Conservation (phyloP, 1,284 basidiomycete species). For the Cystobasidium slooffiae region DNA sequence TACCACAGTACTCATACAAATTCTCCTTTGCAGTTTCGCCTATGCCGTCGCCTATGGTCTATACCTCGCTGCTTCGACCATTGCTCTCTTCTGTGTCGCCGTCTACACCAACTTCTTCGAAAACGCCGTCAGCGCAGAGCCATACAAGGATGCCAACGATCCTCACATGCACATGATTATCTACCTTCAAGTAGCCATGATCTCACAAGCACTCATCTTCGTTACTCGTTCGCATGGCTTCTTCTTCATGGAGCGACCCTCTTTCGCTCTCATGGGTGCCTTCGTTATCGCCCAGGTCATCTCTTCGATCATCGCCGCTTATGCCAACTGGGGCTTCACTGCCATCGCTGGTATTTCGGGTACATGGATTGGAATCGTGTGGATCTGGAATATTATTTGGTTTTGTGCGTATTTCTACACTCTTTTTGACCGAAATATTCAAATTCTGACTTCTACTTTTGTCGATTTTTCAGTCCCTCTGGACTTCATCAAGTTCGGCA, state of each 20-base stretch:
- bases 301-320: slow-evolving; percentile 92
- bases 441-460: slow-evolving; percentile 23
- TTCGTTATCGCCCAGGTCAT: slow-evolving; percentile 92
- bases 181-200: slow-evolving; percentile 81
- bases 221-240: slow-evolving; percentile 93
- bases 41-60: slow-evolving; percentile 94
- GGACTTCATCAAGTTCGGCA: slow-evolving; percentile 92
- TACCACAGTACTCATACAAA: background rate
- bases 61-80: slow-evolving; percentile 85
- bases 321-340: slow-evolving; percentile 76
- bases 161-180: slow-evolving; percentile 60
- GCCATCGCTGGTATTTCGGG: slow-evolving; percentile 75
- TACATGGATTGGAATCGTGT: slow-evolving; percentile 95
- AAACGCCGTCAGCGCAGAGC: slow-evolving; percentile 75
- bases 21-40: slow-evolving; percentile 63
- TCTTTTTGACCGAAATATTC: background rate
- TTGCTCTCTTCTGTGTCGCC: slow-evolving; percentile 82
- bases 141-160: slow-evolving; percentile 59
- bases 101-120: slow-evolving; percentile 88
- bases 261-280: slow-evolving; percentile 81
- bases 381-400: slow-evolving; percentile 57
- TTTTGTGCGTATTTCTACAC: slow-evolving; percentile 19
- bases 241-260: slow-evolving; percentile 98
- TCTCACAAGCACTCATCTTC: slow-evolving; percentile 97
- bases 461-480: slow-evolving; percentile 88